Conservation (phyloP, 176 grass and related monocot species). For the Oryza glumipatula region DNA sequence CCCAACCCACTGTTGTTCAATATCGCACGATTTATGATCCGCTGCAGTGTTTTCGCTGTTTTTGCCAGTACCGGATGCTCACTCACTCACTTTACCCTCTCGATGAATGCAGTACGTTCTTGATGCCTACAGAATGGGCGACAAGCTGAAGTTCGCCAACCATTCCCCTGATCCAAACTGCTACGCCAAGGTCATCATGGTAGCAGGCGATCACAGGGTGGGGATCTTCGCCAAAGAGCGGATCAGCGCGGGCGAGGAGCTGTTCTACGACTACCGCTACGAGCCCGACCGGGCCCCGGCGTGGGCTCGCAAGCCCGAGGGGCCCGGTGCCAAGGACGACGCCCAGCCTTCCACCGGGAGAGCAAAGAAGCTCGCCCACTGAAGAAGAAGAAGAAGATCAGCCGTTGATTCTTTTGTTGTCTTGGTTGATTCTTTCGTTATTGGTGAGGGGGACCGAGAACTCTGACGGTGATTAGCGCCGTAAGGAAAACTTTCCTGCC, state of each 20-base stretch:
- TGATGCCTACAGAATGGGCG: slow-evolving; percentile 93
- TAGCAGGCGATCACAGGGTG: slow-evolving; percentile 91
- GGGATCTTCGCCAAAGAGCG: slow-evolving; percentile 96
- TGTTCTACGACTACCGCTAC: slow-evolving; percentile 94
- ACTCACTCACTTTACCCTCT: slow-evolving; percentile 23
- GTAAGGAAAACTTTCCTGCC: neutral
- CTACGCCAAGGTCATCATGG: slow-evolving; percentile 97
- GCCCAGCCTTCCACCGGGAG: slow-evolving; percentile 68
- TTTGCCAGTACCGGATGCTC: neutral
- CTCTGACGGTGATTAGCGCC: neutral
- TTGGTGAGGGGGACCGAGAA: neutral
- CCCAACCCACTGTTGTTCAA: slow-evolving; percentile 1
- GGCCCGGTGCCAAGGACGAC: slow-evolving; percentile 61
- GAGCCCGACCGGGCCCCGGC: slow-evolving; percentile 83
- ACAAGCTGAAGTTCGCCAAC: slow-evolving; percentile 97
- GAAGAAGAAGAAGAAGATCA: slow-evolving; percentile 7
- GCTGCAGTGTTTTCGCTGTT: neutral
- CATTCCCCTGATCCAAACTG: slow-evolving; percentile 96
- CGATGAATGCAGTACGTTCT: slow-evolving; percentile 81
- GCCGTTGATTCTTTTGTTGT: neutral
- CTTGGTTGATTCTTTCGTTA: neutral
- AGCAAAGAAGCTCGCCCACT: slow-evolving; percentile 86
- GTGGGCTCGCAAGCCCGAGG: slow-evolving; percentile 91
- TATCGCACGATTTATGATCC: neutral
- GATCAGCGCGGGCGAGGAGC: slow-evolving; percentile 75